Conservation (phyloP, 352 stramenopile species). For the Phytopythium cucurbitacearum region DNA sequence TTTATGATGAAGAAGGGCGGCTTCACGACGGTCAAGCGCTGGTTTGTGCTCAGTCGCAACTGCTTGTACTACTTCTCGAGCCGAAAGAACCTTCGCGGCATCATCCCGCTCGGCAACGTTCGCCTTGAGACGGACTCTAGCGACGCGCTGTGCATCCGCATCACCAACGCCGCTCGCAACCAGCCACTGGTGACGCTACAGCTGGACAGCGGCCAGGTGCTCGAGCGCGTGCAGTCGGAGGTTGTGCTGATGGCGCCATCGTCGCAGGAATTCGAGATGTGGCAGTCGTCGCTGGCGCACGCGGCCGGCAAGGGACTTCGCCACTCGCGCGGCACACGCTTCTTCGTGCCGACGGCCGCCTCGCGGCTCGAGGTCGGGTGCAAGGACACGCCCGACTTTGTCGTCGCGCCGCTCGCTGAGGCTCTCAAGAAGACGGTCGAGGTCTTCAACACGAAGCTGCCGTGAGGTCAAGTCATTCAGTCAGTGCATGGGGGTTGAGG, state of each 20-base stretch:
- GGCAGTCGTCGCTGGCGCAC: constrained; percentile 82
- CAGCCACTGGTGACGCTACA: constrained; percentile 74
- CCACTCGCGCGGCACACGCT: constrained; percentile 76
- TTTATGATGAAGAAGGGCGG: constrained; percentile 82
- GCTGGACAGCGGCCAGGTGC: constrained; percentile 79
- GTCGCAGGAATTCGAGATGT: constrained; percentile 84
- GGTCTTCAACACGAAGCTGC: constrained; percentile 78
- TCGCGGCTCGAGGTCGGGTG: constrained; percentile 82
- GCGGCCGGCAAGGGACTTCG: constrained; percentile 75
- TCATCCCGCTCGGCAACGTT: constrained; percentile 80
- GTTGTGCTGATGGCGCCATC: constrained; percentile 67
- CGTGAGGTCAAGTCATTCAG: constrained; percentile 4
- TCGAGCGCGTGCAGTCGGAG: constrained; percentile 74
- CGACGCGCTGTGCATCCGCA: constrained; percentile 55
- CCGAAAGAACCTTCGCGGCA: constrained; percentile 76
- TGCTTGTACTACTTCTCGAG: constrained; percentile 88
- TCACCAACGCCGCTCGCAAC: constrained; percentile 51
- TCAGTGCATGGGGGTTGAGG: too few species aligned
- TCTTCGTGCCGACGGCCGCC: constrained; percentile 76
- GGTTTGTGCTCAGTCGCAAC: constrained; percentile 87
- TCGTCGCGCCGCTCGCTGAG: constrained; percentile 65
- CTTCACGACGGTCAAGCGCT: constrained; percentile 76
- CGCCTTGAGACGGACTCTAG: constrained; percentile 58
- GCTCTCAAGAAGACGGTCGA: constrained; percentile 80
- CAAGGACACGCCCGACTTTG: constrained; percentile 71